These are phyloP conservation scores for Skeletonema marinoi DNA, from an alignment of 108 stramenopile species.

Conservation along the genomic window DNA sequence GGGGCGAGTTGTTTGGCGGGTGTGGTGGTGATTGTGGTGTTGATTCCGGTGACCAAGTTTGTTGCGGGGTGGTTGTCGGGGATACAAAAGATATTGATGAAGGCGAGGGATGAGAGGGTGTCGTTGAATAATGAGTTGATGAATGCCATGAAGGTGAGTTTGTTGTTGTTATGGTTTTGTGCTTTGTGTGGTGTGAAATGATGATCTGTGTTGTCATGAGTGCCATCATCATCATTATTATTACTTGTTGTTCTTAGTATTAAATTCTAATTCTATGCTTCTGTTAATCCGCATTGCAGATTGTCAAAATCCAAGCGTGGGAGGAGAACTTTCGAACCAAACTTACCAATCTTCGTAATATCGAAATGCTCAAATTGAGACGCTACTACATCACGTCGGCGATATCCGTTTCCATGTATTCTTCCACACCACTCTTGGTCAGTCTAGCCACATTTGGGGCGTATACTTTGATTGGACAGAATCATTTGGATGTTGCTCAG, in stretches of 20 bases:
- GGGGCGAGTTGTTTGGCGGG: slow-evolving; percentile 82
- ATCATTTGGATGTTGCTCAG: slow-evolving; percentile 71
- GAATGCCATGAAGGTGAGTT: slow-evolving; percentile 76
- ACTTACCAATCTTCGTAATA: slow-evolving; percentile 60
- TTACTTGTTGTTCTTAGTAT: background rate
- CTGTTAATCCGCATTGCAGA: background rate
- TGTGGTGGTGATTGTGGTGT: slow-evolving; percentile 81
- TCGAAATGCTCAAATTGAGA: slow-evolving; percentile 68
- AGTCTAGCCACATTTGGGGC: slow-evolving; percentile 89
- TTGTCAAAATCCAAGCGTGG: slow-evolving; percentile 94
- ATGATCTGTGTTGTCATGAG: too few species aligned
- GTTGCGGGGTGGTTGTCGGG: slow-evolving; percentile 69
- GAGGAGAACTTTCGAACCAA: slow-evolving; percentile 72
- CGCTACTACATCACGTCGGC: slow-evolving; percentile 57
- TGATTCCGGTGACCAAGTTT: slow-evolving; percentile 81
- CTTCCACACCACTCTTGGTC: slow-evolving; percentile 73
- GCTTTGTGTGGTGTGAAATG: too few species aligned
- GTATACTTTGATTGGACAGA: slow-evolving; percentile 67
- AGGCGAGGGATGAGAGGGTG: slow-evolving; percentile 83
- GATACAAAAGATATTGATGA: slow-evolving; percentile 83
- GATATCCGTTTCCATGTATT: slow-evolving; percentile 68
- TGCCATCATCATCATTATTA: background rate
- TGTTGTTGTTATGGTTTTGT: too few species aligned
- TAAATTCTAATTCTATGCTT: too few species aligned
- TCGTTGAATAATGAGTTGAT: slow-evolving; percentile 89